These are phyloP conservation scores for Lolium multiflorum DNA, from an alignment of 176 grass and related monocot species.

Conservation along the genomic window DNA sequence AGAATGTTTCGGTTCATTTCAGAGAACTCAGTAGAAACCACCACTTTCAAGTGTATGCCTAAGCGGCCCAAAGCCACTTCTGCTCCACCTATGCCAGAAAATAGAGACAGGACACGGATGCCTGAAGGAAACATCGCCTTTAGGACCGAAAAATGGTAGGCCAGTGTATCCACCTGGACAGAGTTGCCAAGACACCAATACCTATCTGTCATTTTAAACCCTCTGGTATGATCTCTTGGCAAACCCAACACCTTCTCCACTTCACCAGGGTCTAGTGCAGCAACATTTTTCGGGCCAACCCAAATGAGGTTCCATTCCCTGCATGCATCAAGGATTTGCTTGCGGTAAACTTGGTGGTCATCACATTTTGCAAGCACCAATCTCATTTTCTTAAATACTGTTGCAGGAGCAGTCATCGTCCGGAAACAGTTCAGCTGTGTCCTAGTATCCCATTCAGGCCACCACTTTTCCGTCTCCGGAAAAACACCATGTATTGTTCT, in stretches of 20 bases:
- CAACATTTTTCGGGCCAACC: constrained; percentile 53
- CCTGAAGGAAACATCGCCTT: constrained; percentile 51
- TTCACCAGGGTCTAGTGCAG: constrained; percentile 54
- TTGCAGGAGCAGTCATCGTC: constrained; percentile 44
- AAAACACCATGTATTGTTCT: constrained; percentile 51
- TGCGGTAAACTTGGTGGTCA: constrained; percentile 26
- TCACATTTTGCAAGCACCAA: constrained; percentile 3
- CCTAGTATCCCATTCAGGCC: constrained; percentile 58
- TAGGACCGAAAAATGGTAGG: constrained; percentile 42
- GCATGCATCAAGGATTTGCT: constrained; percentile 51
- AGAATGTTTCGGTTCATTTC: constrained; percentile 23
- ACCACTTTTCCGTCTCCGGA: constrained; percentile 29
- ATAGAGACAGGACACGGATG: constrained; percentile 47
- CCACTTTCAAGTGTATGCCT: constrained; percentile 47
- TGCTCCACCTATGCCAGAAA: constrained; percentile 64
- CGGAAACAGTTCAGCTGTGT: constrained; percentile 51
- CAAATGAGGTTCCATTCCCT: constrained; percentile 63
- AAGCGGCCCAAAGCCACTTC: constrained; percentile 57
- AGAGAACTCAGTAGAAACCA: constrained; percentile 42
- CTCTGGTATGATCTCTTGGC: constrained; percentile 53
- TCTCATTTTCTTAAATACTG: constrained; percentile 50
- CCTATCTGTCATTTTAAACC: constrained; percentile 44
- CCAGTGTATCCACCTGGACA: constrained; percentile 58
- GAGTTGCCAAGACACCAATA: constrained; percentile 59
- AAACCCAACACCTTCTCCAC: constrained; percentile 45